Evolutionary conservation across 1,284 basidiomycete species (phyloP).

Genomic region (Salmacisia buchloeana): DNA sequence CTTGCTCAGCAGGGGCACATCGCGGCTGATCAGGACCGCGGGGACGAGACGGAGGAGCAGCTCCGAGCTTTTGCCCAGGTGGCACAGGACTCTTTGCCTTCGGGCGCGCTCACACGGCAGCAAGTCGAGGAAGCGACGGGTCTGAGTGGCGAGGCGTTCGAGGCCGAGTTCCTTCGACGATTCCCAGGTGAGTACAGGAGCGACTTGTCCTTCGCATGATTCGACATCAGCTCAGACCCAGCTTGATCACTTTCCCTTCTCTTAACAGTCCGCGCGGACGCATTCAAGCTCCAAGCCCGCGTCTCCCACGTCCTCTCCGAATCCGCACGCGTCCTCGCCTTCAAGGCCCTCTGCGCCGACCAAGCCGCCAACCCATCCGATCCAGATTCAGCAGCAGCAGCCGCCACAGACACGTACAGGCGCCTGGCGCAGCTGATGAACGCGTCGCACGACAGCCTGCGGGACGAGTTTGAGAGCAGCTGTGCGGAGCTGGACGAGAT

Average conservation of each 20-base stretch:
- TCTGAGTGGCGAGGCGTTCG: slow-evolving; percentile 28
- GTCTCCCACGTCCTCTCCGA: slow-evolving; percentile 45
- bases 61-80: slow-evolving; percentile 4
- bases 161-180: slow-evolving; percentile 34
- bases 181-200: slow-evolving; percentile 33
- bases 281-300: slow-evolving; percentile 33
- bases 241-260: neutral
- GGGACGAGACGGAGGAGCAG: slow-evolving; percentile 6
- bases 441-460: slow-evolving; percentile 35
- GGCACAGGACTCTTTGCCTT: slow-evolving; percentile 6
- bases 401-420: slow-evolving; percentile 19
- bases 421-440: slow-evolving; percentile 41
- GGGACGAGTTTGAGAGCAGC: slow-evolving; percentile 37
- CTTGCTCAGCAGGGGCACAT: neutral
- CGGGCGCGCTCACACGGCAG: slow-evolving; percentile 20
- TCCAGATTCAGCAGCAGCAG: neutral
- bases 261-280: slow-evolving; percentile 28
- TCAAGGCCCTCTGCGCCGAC: slow-evolving; percentile 26
- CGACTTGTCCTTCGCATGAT: too few species aligned
- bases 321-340: slow-evolving; percentile 36
- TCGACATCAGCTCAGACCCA: neutral
- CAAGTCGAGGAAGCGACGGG: slow-evolving; percentile 37
- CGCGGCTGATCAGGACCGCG: neutral
- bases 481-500: slow-evolving; percentile 42
- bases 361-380: slow-evolving; percentile 5